Base-by-base conservation (phyloP, 768 basidiomycete genomes). In the Tricholoma matsutake region DNA sequence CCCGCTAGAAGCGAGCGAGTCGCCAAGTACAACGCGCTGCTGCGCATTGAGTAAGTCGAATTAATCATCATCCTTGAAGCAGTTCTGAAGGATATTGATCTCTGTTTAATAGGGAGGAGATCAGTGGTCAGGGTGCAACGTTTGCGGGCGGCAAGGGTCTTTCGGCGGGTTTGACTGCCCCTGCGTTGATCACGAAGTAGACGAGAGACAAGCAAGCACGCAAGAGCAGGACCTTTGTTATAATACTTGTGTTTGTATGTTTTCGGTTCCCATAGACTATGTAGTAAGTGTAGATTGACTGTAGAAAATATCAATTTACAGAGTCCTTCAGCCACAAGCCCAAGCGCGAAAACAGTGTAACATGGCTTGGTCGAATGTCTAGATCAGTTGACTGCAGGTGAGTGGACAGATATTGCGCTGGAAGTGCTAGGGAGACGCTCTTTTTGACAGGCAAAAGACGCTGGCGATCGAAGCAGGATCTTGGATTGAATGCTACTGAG, bases 1-100 rank as follows among this genome's bases (percentile, higher is more conserved):
- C 96, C 96, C 35, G 94, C 94, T 63, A 86, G 96, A 64, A 91
- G 88, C 69, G 97, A 98, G 81, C 96, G 97, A 79, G 91, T 98
- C 29, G 94, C 93, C 70, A 96, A 96, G 78, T 94, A 94, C 84
- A 96, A 96, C 71, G 80, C 84, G 34, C 79, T 97, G 58, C 83
- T 97, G 72, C 91, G 94, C 68, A 96, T 96, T 64, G 92, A 94
- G 88, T 94, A 75, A 71, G 89, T 82, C 20, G 39, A 51, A 39
- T 32, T 14, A 47, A n/a, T n/a, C 22, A 31, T n/a, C 20, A 60
- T 58, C 41, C 14, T 14, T 16, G 16, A 47, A 6, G 52, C 55
- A 18, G 25, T 47, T 18, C 61, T 68, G 39, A 66, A 25, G 49
- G 64, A 53, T 7, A 31, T 41, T 60, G 25, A 54, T 55, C 22